Conservation (phyloP, 352 stramenopile genomes). For the Pseudoperonospora humuli region DNA sequence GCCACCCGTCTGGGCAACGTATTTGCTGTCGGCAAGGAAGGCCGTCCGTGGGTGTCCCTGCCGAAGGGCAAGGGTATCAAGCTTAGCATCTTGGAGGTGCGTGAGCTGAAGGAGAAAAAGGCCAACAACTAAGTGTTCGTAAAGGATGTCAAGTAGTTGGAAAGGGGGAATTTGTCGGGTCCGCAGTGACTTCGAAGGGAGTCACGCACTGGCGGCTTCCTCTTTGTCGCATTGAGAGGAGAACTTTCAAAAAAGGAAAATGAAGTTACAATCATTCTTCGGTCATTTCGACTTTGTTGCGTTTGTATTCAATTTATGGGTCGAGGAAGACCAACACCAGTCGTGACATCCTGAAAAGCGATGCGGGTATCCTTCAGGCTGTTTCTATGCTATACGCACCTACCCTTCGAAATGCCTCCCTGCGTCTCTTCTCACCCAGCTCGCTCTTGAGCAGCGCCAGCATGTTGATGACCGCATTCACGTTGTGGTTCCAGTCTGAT, state of each 20-base stretch:
- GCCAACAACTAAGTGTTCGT: conserved; percentile 47
- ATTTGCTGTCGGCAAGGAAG: conserved; percentile 94
- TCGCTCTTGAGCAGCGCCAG: too few relatives aligned
- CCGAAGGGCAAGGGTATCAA: conserved; percentile 99
- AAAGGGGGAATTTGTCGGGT: conserved; percentile 1
- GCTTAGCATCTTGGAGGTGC: conserved; percentile 97
- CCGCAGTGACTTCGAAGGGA: conserved; percentile 12
- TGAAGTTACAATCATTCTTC: conserved; percentile 26
- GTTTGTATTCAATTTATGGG: too few relatives aligned
- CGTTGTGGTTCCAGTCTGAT: too few relatives aligned
- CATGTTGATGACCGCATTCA: too few relatives aligned
- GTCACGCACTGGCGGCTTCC: conserved; percentile 8
- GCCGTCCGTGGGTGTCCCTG: conserved; percentile 91
- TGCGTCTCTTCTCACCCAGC: too few relatives aligned
- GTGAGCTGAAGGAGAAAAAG: conserved; percentile 68
- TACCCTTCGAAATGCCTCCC: too few relatives aligned
- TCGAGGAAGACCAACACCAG: too few relatives aligned
- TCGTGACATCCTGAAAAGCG: too few relatives aligned
- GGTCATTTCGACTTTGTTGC: conserved; percentile 2
- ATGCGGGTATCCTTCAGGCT: too few relatives aligned
- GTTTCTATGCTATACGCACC: too few relatives aligned
- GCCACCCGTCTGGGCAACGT: conserved; percentile 96
- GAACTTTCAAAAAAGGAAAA: conserved; percentile 31
- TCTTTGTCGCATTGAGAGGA: conserved; percentile 16
- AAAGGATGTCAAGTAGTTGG: conserved; percentile 8